Evolutionary conservation across 2,329 filamentous ascomycete genomes (phyloP), one percentile per base, ranked within the genome.

Genomic region (Diplocarpon rosae): DNA sequence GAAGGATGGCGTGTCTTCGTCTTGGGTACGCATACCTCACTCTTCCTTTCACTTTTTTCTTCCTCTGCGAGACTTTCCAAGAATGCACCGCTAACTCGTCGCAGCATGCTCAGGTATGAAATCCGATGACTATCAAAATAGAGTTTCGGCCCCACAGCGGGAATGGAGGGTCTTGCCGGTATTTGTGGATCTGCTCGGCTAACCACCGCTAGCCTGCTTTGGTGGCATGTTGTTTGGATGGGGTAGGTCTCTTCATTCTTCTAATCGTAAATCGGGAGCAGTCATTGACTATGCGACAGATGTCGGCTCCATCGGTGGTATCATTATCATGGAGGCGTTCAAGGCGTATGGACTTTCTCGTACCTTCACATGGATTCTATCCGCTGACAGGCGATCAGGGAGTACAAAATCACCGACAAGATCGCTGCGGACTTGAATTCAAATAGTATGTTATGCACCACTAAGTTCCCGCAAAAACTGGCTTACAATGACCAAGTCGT

Each of bases 281-380:
- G 4, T 12, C 10, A 3, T 14, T 32, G n/a, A 32, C 3, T 12
- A 32, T 12, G n/a, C 9, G 11, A 12, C 30, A 32, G 58, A 55
- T 54, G 43, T 84, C 63, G 79, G 83, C 58, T 80, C 86, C 9
- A 87, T 85, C 71, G 83, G 80, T 37, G 80, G 80, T 45, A 77
- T 90, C 51, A 67, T 90, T 45, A 85, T 82, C 2, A 72, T 89
- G 56, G 65, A 71, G 15, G 70, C 71, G 9, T 85, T 84, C 54
- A 69, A 75, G 58, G 59, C 63, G 67, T 76, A 63, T 37, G 66
- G 16, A 24, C 14, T n/a, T 5, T 12, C 31, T n/a, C 6, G 8
- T 6, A 14, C 5, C 4, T 13, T n/a, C 9, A 13, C 13, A 13
- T 10, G 28, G 12, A 14, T 11, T 66, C 69, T 53, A 75, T 24